Conservation (phyloP, 2,329 filamentous ascomycete genomes). For the Dothistroma septosporum region DNA sequence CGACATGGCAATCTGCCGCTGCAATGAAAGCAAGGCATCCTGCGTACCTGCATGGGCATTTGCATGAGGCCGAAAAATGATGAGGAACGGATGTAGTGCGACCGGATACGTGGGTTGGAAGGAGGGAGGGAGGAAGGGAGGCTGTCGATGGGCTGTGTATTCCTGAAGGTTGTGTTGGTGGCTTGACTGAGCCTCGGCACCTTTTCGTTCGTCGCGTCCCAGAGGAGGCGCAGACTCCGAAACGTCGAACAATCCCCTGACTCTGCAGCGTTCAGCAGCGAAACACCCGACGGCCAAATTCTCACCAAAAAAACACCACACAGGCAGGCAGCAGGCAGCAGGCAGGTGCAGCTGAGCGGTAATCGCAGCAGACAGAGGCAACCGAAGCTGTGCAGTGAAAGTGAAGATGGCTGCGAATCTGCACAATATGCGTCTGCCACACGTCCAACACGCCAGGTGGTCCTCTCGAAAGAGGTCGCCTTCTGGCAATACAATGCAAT, state of each 20-base stretch:
- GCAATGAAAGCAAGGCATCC: not conserved
- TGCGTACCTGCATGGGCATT: not conserved
- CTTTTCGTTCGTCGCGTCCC: not conserved
- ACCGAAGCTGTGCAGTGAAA: too few relatives aligned
- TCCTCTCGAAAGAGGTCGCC: slow-evolving; percentile 10
- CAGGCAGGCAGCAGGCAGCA: too few relatives aligned
- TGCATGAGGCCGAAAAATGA: not conserved
- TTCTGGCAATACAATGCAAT: not conserved
- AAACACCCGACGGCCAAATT: not conserved
- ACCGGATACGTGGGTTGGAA: too few relatives aligned
- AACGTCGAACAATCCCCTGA: not conserved
- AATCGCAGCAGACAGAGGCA: not conserved
- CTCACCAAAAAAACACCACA: not conserved
- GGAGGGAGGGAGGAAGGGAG: too few relatives aligned
- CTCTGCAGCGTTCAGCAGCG: not conserved
- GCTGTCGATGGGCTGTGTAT: not conserved
- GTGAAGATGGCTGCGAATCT: not conserved
- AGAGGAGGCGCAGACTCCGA: not conserved
- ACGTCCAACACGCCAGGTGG: slow-evolving; percentile 4
- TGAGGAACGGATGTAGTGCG: not conserved
- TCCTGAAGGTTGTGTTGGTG: not conserved
- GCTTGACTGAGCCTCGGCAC: not conserved
- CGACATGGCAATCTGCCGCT: not conserved
- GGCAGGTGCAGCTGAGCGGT: not conserved
- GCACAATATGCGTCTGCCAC: not conserved